Evolutionary conservation across 2,329 filamentous ascomycete species (phyloP).

Genomic region (Claviceps sp.): DNA sequence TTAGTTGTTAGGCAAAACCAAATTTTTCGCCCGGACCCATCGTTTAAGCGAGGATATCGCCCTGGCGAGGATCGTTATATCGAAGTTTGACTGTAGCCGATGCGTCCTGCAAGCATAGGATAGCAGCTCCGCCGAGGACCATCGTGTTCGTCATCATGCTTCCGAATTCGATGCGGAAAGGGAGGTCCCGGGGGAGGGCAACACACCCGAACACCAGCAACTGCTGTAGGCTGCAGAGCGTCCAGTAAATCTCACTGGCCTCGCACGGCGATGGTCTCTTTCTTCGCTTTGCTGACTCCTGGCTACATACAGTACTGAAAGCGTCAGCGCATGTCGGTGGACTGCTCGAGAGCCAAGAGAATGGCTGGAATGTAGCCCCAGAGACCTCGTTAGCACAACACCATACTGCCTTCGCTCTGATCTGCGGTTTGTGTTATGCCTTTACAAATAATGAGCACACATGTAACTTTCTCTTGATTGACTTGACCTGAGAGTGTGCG

Average conservation of each 20-base stretch:
- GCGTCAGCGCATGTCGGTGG: not conserved
- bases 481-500: not conserved
- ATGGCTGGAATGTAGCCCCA: not conserved
- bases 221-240: not conserved
- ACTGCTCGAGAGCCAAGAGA: not conserved
- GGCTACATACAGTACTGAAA: not conserved
- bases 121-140: not conserved
- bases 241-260: not conserved
- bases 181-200: not conserved
- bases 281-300: not conserved
- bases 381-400: not conserved
- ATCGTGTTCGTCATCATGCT: not conserved
- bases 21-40: too few relatives aligned
- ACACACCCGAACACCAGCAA: not conserved
- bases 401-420: not conserved
- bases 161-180: not conserved
- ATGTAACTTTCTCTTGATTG: too few relatives aligned
- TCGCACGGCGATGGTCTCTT: not conserved
- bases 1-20: too few relatives aligned
- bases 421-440: not conserved
- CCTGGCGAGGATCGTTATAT: too few relatives aligned
- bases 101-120: not conserved
- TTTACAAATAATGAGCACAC: not conserved
- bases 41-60: too few relatives aligned
- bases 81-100: too few relatives aligned